Base-by-base conservation (phyloP, 495 filamentous ascomycete species). In the Annulohypoxylon maeteangense region DNA sequence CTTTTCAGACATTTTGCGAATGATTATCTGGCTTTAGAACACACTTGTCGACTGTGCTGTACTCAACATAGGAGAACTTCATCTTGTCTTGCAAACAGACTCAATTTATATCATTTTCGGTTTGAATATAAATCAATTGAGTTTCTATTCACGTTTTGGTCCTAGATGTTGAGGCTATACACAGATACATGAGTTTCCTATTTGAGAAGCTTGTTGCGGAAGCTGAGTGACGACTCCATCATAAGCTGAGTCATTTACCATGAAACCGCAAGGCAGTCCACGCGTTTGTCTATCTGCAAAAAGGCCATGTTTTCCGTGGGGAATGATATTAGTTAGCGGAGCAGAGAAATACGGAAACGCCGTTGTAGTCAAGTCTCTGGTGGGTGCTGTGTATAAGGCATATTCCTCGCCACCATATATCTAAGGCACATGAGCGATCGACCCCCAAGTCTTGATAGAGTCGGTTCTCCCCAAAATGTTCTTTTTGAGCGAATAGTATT, bases 221-320 rank as follows among this genome's bases (percentile, higher is more conserved):
- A 61, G 61, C 38, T 44, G 48, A 61, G 47, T 14, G 29, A 59
- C 54, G 22, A 40, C 20, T 42, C 47, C 47, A 54, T 54, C 40
- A 66, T 66, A 71, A 71, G 68, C 68, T 66, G 62, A 71, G 56
- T 71, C 68, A 71, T 44, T 70, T 6, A 51, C 2, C 44, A 38
- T 51, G 18, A 65, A 56, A 27, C 42, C 36, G 38, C 38, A 57
- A 71, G 68, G 56, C 40, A 32, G 34, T 38, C 25, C 38, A 48
- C 16, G 55, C 23, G 36, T n/a, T 2, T 56, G 14, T 38, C 22
- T 48, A 50, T n/a, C 54, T 36, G 34, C 25, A n/a, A 27, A 1
- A 58, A 38, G 38, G 47, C 27, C 12, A 61, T 23, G 27, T 45
- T 16, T 65, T 55, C 18, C 22, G 11, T 12, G 27, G n/a, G 27